A percentile compares a stretch with the other conserved stretches of the same genome.
Conservation (phyloP, 1,284 basidiomycete species). For the Peniophora sp. region DNA sequence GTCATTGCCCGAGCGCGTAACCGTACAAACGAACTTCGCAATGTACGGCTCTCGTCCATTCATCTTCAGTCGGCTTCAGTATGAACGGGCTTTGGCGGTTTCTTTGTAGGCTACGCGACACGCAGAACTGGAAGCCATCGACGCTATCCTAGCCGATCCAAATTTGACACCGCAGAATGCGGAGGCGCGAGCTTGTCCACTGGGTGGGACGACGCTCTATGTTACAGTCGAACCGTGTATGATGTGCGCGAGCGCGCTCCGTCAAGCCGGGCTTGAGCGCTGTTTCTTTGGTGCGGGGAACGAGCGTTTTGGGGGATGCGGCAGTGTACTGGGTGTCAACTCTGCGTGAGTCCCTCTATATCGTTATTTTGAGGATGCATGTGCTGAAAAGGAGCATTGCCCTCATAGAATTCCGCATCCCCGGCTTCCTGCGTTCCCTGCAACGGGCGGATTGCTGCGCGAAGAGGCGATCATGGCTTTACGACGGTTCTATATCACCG, state of each 20-base stretch:
- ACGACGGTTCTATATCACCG: conserved; percentile 91
- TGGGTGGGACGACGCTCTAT: conserved; percentile 82
- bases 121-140: conserved; percentile 96
- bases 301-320: conserved; percentile 96
- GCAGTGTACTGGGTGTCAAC: conserved; percentile 89
- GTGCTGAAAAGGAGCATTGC: conserved; percentile 24
- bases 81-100: not conserved
- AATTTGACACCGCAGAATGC: conserved; percentile 41
- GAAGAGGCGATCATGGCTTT: conserved; percentile 96
- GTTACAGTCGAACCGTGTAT: conserved; percentile 99
- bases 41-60: conserved; percentile 43
- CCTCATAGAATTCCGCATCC: conserved; percentile 67
- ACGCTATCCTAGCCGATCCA: conserved; percentile 70
- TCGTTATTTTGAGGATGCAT: not conserved
- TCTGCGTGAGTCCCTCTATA: conserved; percentile 41
- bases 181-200: conserved; percentile 39
- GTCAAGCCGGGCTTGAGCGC: conserved; percentile 87
- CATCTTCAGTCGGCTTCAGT: conserved; percentile 4
- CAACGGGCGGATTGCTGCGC: conserved; percentile 77
- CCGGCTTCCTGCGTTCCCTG: conserved; percentile 67
- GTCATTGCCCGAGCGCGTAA: conserved; percentile 88
- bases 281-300: conserved; percentile 95
- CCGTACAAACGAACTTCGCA: conserved; percentile 88
- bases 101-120: conserved; percentile 87
- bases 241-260: conserved; percentile 95